These are phyloP conservation scores for Earliella scabrosa DNA, from an alignment of 1,284 basidiomycete genomes.

Conservation along the genomic window DNA sequence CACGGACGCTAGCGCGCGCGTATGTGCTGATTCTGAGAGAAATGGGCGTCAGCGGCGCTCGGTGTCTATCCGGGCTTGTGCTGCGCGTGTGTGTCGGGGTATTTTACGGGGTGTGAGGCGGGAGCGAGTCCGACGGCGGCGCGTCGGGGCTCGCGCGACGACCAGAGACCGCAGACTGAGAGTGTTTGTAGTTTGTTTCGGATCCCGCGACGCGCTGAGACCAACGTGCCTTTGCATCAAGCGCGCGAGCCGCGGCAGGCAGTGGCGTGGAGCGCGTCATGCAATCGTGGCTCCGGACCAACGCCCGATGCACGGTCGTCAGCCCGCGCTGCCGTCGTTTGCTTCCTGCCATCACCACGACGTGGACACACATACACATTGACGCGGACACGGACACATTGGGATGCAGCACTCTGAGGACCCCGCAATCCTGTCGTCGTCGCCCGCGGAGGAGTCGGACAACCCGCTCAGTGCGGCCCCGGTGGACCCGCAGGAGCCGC, in stretches of 20 bases:
- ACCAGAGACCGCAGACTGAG: too few relatives aligned
- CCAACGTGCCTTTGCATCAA: constrained; percentile 21
- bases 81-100: neutral
- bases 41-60: neutral
- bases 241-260: constrained; percentile 11
- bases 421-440: constrained; percentile 17
- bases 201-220: constrained; percentile 18
- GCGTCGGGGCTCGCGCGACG: neutral
- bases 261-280: constrained; percentile 21
- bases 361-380: neutral
- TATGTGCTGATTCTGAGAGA: too few relatives aligned
- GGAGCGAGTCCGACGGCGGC: constrained; percentile 1
- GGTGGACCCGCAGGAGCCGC: constrained; percentile 26
- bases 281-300: neutral
- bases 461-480: neutral
- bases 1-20: too few relatives aligned
- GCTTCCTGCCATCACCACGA: constrained; percentile 14
- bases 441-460: constrained; percentile 34
- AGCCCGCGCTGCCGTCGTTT: constrained; percentile 2
- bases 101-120: neutral
- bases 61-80: neutral
- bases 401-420: constrained; percentile 12
- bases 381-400: constrained; percentile 9
- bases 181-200: neutral
- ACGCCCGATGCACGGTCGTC: neutral